Evolutionary conservation across 331 rosid species (phyloP).

Genomic region (Rosa hybrid): DNA sequence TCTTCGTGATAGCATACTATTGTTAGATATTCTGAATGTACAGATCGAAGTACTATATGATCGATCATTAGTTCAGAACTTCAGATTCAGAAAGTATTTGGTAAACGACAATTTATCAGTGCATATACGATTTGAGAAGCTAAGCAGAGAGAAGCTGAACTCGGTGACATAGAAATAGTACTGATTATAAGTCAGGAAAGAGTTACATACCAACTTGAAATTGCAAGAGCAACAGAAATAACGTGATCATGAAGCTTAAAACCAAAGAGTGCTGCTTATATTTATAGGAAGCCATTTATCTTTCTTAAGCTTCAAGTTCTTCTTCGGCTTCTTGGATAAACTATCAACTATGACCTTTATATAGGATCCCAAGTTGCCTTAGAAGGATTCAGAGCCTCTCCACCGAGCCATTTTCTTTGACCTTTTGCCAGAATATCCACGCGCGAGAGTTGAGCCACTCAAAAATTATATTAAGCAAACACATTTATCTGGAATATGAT

Average conservation of each 20-base stretch:
- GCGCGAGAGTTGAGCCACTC: constrained; percentile 30
- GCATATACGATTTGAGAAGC: background rate
- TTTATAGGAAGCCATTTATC: constrained; percentile 38
- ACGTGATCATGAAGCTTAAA: constrained; percentile 32
- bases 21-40: background rate
- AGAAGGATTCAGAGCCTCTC: constrained; percentile 16
- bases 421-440: constrained; percentile 31
- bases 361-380: constrained; percentile 27
- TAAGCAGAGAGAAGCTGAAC: too few species aligned
- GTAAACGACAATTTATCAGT: background rate
- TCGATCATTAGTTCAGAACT: background rate
- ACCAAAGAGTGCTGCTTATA: constrained; percentile 15
- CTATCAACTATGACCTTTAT: constrained; percentile 27
- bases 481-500: background rate
- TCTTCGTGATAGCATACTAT: background rate
- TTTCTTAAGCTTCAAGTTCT: background rate
- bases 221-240: constrained; percentile 35
- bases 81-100: background rate
- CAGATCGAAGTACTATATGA: background rate
- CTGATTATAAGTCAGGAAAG: too few species aligned
- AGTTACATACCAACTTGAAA: constrained; percentile 48
- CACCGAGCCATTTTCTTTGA: constrained; percentile 75
- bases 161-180: background rate
- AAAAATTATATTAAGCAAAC: background rate
- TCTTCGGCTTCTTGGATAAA: background rate